phyloP scores from a whole-genome alignment of 139 green algal genomes.

The Deuterostichococcus epilithicus region DNA sequence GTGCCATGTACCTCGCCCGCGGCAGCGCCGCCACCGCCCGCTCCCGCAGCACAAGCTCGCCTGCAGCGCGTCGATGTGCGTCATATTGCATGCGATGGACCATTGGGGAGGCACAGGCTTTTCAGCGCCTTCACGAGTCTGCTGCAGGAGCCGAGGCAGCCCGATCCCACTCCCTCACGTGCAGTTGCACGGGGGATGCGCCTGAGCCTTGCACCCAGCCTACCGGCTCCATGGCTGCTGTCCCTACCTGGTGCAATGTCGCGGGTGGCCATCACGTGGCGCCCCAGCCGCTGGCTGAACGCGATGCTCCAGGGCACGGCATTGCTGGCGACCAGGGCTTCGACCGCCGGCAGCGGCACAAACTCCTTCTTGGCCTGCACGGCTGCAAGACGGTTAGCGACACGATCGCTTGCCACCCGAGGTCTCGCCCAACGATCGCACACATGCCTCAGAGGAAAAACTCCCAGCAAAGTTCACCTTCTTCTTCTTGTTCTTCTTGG shows the following conservation, averaged over 20 bases:
- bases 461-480: not conserved
- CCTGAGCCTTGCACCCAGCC: too few species aligned
- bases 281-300: constrained; percentile 11
- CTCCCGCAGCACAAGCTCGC: constrained; percentile 19
- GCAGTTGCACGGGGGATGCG: too few species aligned
- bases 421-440: too few species aligned
- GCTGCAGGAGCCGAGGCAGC: too few species aligned
- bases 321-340: not conserved
- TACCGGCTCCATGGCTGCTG: not conserved
- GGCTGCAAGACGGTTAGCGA: not conserved
- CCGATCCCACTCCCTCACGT: too few species aligned
- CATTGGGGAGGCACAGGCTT: too few species aligned
- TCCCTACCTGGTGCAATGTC: not conserved
- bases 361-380: constrained; percentile 15
- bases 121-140: not conserved
- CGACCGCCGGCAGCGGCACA: constrained; percentile 6
- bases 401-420: too few species aligned
- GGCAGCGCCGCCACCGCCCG: not conserved
- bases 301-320: constrained; percentile 13
- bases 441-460: too few species aligned
- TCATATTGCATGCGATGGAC: too few species aligned
- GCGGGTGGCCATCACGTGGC: constrained; percentile 18
- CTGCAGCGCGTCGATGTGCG: not conserved
- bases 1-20: not conserved
- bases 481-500: not conserved